A percentile compares a stretch with the other conserved stretches of the same genome.
phyloP scores from a whole-genome alignment of 306 rosid genomes.

The Quercus gilva region DNA sequence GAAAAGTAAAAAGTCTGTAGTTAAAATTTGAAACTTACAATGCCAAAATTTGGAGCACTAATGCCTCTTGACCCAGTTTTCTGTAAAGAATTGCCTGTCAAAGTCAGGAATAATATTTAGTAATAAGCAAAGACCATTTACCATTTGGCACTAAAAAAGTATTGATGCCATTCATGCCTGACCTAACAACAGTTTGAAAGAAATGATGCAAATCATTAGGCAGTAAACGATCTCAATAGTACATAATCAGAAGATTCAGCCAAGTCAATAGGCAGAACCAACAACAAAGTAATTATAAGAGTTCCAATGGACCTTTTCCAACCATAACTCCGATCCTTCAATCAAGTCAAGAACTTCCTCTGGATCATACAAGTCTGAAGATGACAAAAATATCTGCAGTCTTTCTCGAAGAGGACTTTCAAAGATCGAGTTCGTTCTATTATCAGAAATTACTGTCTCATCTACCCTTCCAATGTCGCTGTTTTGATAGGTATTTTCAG shows the following conservation, averaged over 20 bases:
- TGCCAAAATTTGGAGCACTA: constrained; percentile 96
- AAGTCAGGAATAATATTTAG: constrained; percentile 17
- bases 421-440: constrained; percentile 47
- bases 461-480: constrained; percentile 43
- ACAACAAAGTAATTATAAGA: constrained; percentile 23
- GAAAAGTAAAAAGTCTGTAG: too few relatives aligned
- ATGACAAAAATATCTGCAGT: constrained; percentile 80
- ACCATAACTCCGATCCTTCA: constrained; percentile 94
- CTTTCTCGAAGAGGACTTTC: constrained; percentile 72
- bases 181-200: not conserved
- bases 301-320: constrained; percentile 65
- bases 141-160: not conserved
- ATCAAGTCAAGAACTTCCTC: constrained; percentile 92
- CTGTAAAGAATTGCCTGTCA: constrained; percentile 92
- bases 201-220: not conserved
- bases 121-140: not conserved
- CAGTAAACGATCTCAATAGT: not conserved
- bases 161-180: constrained; percentile 1
- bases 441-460: constrained; percentile 24
- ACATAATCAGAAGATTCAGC: constrained; percentile 15
- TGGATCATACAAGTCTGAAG: constrained; percentile 92
- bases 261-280: constrained; percentile 13
- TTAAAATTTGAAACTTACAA: constrained; percentile 56
- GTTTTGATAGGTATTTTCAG: constrained; percentile 41
- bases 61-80: constrained; percentile 90